A percentile compares a stretch with the other conserved stretches of the same genome.
Conservation (phyloP, 768 basidiomycete species). For the Tricholoma hemisulphureum region DNA sequence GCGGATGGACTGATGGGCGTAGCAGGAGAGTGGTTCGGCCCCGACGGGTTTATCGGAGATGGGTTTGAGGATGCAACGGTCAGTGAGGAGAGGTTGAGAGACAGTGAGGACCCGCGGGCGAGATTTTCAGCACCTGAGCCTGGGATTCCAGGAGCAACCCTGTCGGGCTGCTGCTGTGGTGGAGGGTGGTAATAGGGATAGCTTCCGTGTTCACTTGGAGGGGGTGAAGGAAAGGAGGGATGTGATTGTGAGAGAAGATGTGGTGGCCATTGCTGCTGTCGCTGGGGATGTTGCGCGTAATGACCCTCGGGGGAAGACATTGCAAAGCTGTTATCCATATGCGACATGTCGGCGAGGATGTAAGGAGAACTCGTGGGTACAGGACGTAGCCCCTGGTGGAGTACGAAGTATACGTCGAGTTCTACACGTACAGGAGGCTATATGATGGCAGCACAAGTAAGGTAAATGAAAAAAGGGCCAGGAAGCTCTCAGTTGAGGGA, state of each 20-base stretch:
- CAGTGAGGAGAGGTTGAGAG: conserved; percentile 67
- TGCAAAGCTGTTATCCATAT: not conserved
- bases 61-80: conserved; percentile 63
- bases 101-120: conserved; percentile 38
- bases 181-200: not conserved
- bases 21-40: conserved; percentile 46
- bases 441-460: not conserved
- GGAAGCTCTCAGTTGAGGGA: not conserved
- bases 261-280: conserved; percentile 6
- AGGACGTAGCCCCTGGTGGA: not conserved
- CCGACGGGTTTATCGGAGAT: conserved; percentile 56
- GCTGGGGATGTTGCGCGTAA: not conserved
- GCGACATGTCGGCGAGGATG: not conserved
- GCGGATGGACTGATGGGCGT: conserved; percentile 61
- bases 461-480: not conserved
- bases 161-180: not conserved
- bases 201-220: not conserved
- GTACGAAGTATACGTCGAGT: not conserved
- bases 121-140: not conserved
- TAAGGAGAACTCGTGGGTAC: not conserved
- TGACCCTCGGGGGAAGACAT: not conserved
- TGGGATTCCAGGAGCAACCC: not conserved
- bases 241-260: not conserved
- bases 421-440: conserved; percentile 1
- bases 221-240: not conserved